Evolutionary conservation across 2,329 filamentous ascomycete genomes (phyloP).

Genomic region (Fusarium virguliforme): DNA sequence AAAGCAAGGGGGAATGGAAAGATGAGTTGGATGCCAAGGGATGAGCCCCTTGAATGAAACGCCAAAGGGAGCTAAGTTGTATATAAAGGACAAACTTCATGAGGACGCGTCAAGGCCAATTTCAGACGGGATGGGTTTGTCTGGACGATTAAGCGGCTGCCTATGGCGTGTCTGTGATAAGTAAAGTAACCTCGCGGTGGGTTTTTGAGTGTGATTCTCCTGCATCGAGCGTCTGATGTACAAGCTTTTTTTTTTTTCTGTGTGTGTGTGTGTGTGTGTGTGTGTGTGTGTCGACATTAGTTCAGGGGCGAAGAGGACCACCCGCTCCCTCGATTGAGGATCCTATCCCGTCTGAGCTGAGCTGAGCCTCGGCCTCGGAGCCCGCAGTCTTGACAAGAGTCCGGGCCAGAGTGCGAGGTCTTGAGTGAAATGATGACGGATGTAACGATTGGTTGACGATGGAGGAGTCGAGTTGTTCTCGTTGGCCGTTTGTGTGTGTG

Average conservation of each 20-base stretch:
- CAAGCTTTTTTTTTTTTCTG: neutral
- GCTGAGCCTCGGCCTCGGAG: constrained; percentile 33
- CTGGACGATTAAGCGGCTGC: neutral
- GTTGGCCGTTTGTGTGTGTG: constrained; percentile 23
- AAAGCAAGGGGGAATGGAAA: constrained; percentile 7
- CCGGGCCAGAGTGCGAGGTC: neutral
- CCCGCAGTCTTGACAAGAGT: constrained; percentile 1
- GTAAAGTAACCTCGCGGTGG: constrained; percentile 2
- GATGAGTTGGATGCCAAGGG: constrained; percentile 17
- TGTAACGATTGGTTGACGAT: constrained; percentile 5
- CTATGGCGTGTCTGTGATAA: constrained; percentile 29
- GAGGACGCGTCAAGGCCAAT: constrained; percentile 16
- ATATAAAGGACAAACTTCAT: constrained; percentile 11
- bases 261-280: constrained; percentile 17
- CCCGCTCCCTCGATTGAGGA: constrained; percentile 19
- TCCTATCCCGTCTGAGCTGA: constrained; percentile 17
- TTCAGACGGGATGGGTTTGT: neutral
- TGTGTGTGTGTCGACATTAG: constrained; percentile 30
- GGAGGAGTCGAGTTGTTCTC: neutral
- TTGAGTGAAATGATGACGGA: too few relatives aligned
- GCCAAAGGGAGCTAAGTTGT: constrained; percentile 11
- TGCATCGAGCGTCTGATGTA: constrained; percentile 31
- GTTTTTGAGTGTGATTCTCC: constrained; percentile 21
- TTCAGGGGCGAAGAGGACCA: constrained; percentile 41
- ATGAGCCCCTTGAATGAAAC: constrained; percentile 18